Conservation (phyloP, 2,329 filamentous ascomycete species). For the Hypomyces rosellus region DNA sequence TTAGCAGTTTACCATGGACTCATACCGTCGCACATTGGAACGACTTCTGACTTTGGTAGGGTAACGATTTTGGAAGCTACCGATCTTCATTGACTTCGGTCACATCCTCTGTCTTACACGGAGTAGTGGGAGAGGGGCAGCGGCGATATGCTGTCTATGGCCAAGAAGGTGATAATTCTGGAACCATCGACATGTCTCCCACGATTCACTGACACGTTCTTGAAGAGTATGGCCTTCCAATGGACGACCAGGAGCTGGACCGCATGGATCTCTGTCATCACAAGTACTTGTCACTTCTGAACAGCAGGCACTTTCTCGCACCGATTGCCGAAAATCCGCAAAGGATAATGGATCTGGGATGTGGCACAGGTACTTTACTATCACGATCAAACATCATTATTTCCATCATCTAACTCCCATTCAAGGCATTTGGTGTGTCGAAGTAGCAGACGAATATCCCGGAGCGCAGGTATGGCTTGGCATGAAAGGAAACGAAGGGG, state of each 20-base stretch:
- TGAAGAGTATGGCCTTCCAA: slow-evolving; percentile 33
- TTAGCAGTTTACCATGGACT: slow-evolving; percentile 1
- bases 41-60: slow-evolving; percentile 21
- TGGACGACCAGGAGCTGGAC: slow-evolving; percentile 33
- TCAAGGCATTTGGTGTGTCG: slow-evolving; percentile 26
- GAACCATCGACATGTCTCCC: no score
- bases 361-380: slow-evolving; percentile 16
- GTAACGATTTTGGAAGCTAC: slow-evolving; percentile 14
- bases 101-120: slow-evolving; percentile 21
- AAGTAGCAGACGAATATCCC: slow-evolving; percentile 32
- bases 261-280: slow-evolving; percentile 33
- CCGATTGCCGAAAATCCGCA: slow-evolving; percentile 20
- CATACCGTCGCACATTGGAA: slow-evolving; percentile 8
- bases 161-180: slow-evolving; percentile 21
- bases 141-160: slow-evolving; percentile 28
- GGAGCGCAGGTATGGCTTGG: slow-evolving; percentile 14
- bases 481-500: background rate
- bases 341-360: slow-evolving; percentile 23
- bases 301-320: slow-evolving; percentile 20
- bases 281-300: slow-evolving; percentile 24
- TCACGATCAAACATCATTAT: background rate
- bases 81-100: slow-evolving; percentile 23
- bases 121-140: slow-evolving; percentile 23
- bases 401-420: background rate
- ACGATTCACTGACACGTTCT: background rate